phyloP scores from a whole-genome alignment of 2,329 filamentous ascomycete genomes.

The Calonectria ilicicola region DNA sequence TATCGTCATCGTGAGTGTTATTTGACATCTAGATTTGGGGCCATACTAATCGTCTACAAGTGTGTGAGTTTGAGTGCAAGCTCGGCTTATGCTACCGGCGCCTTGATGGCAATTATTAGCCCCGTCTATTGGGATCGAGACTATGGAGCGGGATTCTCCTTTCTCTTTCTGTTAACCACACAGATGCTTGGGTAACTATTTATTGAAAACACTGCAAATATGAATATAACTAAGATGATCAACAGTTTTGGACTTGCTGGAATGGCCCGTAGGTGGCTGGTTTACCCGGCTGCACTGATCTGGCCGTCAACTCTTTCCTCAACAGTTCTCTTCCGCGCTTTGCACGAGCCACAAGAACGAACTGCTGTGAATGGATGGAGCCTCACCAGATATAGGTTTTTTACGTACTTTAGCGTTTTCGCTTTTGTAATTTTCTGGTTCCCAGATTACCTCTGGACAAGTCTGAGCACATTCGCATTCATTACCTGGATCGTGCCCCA shows the following conservation, averaged over 20 bases:
- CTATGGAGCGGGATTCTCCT: constrained; percentile 21
- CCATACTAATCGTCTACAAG: not conserved
- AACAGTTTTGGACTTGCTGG: constrained; percentile 20
- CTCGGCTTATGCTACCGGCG: constrained; percentile 17
- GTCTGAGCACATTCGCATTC: constrained; percentile 19
- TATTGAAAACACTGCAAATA: not conserved
- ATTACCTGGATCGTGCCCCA: constrained; percentile 22
- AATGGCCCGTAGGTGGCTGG: constrained; percentile 19
- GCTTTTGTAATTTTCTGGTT: constrained; percentile 24
- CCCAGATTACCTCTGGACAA: constrained; percentile 24
- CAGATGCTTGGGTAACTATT: constrained; percentile 20
- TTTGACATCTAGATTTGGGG: not conserved
- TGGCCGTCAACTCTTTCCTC: constrained; percentile 21
- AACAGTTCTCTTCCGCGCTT: constrained; percentile 19
- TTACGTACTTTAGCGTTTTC: constrained; percentile 10
- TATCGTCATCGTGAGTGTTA: constrained; percentile 13
- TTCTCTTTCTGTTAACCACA: constrained; percentile 22
- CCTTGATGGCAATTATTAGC: constrained; percentile 24
- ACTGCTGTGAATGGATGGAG: constrained; percentile 10
- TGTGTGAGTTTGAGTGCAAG: constrained; percentile 18
- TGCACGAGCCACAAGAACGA: constrained; percentile 17
- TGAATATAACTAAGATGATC: not conserved
- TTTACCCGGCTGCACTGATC: constrained; percentile 19
- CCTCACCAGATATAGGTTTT: constrained; percentile 16
- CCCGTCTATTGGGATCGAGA: constrained; percentile 24